phyloP scores from a whole-genome alignment of 176 grass and related monocot species.

The Stipa capillata region DNA sequence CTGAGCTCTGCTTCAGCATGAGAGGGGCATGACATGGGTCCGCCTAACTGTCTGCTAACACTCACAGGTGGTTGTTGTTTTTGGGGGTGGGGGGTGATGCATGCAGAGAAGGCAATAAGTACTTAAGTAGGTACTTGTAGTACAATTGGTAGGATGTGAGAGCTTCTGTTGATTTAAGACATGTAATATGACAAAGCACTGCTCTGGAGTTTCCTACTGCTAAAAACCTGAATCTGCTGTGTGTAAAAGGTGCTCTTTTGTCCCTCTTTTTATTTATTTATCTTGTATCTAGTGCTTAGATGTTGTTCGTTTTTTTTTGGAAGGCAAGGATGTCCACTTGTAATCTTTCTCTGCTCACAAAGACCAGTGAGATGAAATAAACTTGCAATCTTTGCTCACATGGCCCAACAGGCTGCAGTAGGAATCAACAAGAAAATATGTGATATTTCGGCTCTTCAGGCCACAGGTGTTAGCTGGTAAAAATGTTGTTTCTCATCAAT shows the following conservation, averaged over 20 bases:
- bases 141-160: neutral
- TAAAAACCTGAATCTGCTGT: neutral
- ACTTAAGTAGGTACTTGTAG: neutral
- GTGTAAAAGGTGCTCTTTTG: slow-evolving; percentile 10
- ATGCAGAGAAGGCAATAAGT: slow-evolving; percentile 19
- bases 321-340: no score
- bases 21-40: neutral
- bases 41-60: slow-evolving; percentile 13
- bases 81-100: neutral
- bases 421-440: neutral
- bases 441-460: neutral
- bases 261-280: no score
- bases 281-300: neutral
- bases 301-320: neutral
- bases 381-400: neutral
- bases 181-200: slow-evolving; percentile 22
- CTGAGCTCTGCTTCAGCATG: neutral
- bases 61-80: neutral
- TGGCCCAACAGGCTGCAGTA: neutral
- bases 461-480: no score
- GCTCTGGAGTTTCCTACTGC: neutral
- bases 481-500: neutral
- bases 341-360: neutral
- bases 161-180: slow-evolving; percentile 11
- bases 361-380: neutral